A percentile compares a stretch with the other conserved stretches of the same genome.
Evolutionary conservation across 2,329 filamentous ascomycete genomes (phyloP).

Genomic region (Dothistroma pini): DNA sequence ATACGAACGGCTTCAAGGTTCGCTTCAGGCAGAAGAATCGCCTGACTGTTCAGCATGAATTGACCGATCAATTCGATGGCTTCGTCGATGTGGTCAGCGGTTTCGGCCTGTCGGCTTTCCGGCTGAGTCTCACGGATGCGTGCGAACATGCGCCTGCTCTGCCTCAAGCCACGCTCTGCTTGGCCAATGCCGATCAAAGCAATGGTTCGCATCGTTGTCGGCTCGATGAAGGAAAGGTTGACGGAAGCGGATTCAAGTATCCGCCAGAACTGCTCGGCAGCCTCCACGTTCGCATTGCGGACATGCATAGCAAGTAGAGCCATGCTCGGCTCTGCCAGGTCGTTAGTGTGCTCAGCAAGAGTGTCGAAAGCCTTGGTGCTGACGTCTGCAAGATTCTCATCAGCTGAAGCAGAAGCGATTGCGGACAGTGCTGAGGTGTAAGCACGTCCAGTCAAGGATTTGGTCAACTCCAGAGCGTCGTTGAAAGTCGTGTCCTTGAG

Average conservation of each 20-base stretch:
- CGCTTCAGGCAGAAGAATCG: constrained; percentile 51
- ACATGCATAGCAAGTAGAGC: constrained; percentile 85
- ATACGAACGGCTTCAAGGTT: constrained; percentile 59
- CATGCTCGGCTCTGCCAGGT: constrained; percentile 58
- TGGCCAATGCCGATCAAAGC: constrained; percentile 83
- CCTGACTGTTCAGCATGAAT: constrained; percentile 52
- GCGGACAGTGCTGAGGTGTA: constrained; percentile 64
- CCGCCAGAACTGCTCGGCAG: constrained; percentile 77
- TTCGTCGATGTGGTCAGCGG: constrained; percentile 81
- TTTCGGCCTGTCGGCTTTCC: constrained; percentile 49
- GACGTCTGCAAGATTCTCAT: constrained; percentile 66
- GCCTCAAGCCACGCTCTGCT: constrained; percentile 72
- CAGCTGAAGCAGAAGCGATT: constrained; percentile 75
- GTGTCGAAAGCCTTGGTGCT: constrained; percentile 57
- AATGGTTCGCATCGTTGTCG: constrained; percentile 84
- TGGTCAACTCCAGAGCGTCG: constrained; percentile 70
- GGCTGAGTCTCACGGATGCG: constrained; percentile 65
- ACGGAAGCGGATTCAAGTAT: constrained; percentile 62
- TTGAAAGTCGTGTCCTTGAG: constrained; percentile 66
- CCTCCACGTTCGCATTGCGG: constrained; percentile 72
- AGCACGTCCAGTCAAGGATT: constrained; percentile 55
- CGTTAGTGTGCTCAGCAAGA: constrained; percentile 48
- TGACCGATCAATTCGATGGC: constrained; percentile 67
- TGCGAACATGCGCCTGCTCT: constrained; percentile 82
- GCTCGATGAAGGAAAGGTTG: constrained; percentile 71